Conservation (phyloP, 2,329 filamentous ascomycete species). For the Immersiporthe knoxdaviesiana region DNA sequence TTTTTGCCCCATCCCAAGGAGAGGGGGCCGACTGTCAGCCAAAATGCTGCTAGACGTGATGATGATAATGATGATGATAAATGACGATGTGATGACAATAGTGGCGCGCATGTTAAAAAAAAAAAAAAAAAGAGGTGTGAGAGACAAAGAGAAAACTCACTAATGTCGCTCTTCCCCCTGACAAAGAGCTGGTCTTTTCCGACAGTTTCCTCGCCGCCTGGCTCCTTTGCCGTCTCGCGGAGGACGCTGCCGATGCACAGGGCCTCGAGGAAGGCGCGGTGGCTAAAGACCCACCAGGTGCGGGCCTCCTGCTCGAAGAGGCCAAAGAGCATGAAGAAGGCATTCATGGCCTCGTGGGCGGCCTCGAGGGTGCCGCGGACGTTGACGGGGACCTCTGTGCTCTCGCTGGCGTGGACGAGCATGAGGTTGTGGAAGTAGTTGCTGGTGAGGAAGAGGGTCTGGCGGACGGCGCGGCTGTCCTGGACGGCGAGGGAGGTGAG, state of each 20-base stretch:
- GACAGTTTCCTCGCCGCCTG: slow-evolving; percentile 49
- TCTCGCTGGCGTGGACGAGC: slow-evolving; percentile 74
- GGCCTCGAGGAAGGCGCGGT: slow-evolving; percentile 77
- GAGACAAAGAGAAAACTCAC: slow-evolving; percentile 49
- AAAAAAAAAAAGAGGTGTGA: no score
- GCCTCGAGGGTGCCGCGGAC: slow-evolving; percentile 72
- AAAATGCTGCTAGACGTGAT: neutral
- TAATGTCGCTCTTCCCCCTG: slow-evolving; percentile 63
- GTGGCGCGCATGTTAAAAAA: neutral
- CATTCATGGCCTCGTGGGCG: slow-evolving; percentile 72
- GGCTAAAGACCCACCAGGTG: slow-evolving; percentile 86
- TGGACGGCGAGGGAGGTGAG: slow-evolving; percentile 59
- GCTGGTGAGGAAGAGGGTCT: slow-evolving; percentile 78
- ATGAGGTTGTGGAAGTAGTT: slow-evolving; percentile 85
- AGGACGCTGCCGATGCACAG: slow-evolving; percentile 67
- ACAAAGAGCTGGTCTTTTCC: slow-evolving; percentile 60
- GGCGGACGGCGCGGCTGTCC: slow-evolving; percentile 69
- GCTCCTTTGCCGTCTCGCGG: slow-evolving; percentile 53
- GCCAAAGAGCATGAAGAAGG: slow-evolving; percentile 74
- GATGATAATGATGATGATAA: neutral
- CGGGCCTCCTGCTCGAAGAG: slow-evolving; percentile 72
- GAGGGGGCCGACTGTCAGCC: neutral
- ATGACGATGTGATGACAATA: no score
- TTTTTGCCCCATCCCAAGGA: neutral
- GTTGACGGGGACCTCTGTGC: slow-evolving; percentile 65